Percentiles rank a stretch among this genome's conserved stretches.
Evolutionary conservation across 495 filamentous ascomycete genomes (phyloP).

Genomic region (Penicillium bovifimosum): DNA sequence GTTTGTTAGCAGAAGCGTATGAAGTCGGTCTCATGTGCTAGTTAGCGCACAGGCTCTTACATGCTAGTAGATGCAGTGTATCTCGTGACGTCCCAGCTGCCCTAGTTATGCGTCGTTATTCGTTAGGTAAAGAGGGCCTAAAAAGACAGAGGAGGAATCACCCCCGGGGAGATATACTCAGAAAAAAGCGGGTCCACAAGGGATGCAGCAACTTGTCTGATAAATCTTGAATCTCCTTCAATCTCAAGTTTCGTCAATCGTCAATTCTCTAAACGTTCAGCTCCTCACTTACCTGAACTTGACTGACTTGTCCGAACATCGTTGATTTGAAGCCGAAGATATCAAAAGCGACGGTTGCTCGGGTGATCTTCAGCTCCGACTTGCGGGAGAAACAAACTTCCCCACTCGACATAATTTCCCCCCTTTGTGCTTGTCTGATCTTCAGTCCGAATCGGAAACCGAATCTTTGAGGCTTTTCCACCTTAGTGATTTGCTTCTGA

Average conservation of each 20-base stretch:
- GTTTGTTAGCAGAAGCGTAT: background rate
- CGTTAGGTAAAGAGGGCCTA: too few relatives aligned
- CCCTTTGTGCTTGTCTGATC: conserved; percentile 5
- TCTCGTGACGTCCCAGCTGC: too few relatives aligned
- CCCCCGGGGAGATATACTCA: background rate
- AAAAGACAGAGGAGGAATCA: background rate
- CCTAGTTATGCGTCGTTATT: too few relatives aligned
- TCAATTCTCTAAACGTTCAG: background rate
- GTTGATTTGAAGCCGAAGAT: background rate
- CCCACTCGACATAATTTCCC: conserved; percentile 5
- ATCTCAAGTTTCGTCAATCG: too few relatives aligned
- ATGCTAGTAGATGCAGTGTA: too few relatives aligned
- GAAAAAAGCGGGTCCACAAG: conserved; percentile 8
- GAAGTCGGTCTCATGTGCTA: too few relatives aligned
- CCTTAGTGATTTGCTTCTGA: background rate
- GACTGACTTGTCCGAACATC: background rate
- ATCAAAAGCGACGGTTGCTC: conserved; percentile 12
- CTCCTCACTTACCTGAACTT: background rate
- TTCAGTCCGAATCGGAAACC: conserved; percentile 8
- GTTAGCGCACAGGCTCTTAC: too few relatives aligned
- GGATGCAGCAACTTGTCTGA: conserved; percentile 3
- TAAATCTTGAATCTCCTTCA: background rate
- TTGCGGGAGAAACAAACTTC: conserved; percentile 7
- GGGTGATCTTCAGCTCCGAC: conserved; percentile 18
- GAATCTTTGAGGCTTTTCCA: conserved; percentile 1